Percentiles rank a stretch among this genome's conserved stretches.
Evolutionary conservation across 495 filamentous ascomycete species (phyloP).

Genomic region (Massariosphaeria phaeospora): DNA sequence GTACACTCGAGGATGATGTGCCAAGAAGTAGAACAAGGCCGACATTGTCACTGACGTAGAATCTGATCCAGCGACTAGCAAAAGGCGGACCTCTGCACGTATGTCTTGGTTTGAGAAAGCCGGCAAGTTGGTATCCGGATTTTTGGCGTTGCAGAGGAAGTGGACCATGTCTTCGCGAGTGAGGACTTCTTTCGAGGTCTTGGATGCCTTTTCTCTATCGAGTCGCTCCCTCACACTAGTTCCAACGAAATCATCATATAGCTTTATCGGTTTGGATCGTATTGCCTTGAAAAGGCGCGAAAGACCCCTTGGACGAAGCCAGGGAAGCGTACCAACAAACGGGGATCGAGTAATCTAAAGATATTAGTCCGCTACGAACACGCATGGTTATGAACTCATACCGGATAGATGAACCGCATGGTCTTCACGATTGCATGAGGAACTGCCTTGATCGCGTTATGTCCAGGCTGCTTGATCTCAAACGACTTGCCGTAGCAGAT

Average conservation of each 20-base stretch:
- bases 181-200: not conserved
- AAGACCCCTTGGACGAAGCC: conserved; percentile 13
- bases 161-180: conserved; percentile 40
- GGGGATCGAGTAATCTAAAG: conserved; percentile 20
- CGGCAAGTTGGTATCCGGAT: conserved; percentile 32
- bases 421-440: conserved; percentile 26
- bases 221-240: conserved; percentile 5
- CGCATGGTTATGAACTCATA: not conserved
- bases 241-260: conserved; percentile 10
- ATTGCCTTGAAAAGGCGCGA: not conserved
- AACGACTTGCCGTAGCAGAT: conserved; percentile 65
- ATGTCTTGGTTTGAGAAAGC: conserved; percentile 22
- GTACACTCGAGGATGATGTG: not conserved
- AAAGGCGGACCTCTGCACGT: conserved; percentile 24
- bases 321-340: not conserved
- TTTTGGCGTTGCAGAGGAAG: conserved; percentile 34
- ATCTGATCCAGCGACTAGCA: conserved; percentile 34
- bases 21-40: conserved; percentile 14
- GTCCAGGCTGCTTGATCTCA: conserved; percentile 30
- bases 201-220: not conserved
- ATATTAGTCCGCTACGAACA: not conserved
- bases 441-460: conserved; percentile 27
- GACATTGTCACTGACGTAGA: conserved; percentile 5
- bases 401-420: conserved; percentile 11
- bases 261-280: conserved; percentile 1